phyloP scores from a whole-genome alignment of 2,329 filamentous ascomycete species.

The Aspergillus sojae region DNA sequence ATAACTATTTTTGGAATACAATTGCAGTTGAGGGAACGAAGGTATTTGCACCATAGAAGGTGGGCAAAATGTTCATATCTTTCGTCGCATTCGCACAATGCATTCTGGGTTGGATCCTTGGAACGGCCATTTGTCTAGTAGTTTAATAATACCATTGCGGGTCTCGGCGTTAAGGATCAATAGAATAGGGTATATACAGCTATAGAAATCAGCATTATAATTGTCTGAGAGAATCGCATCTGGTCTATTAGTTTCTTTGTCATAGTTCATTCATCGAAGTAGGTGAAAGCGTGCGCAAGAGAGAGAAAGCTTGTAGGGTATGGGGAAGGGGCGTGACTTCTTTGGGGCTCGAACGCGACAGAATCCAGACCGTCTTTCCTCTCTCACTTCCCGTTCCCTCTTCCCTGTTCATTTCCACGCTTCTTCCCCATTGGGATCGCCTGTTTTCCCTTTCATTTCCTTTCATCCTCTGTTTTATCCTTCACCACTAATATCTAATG shows the following conservation, averaged over 20 bases:
- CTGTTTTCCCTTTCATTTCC: not conserved
- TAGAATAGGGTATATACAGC: not conserved
- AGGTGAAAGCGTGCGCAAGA: not conserved
- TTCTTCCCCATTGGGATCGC: not conserved
- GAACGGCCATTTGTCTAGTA: not conserved
- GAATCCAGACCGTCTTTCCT: slow-evolving; percentile 3
- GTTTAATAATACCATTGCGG: not conserved
- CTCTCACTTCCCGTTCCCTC: slow-evolving; percentile 10
- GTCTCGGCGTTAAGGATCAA: not conserved
- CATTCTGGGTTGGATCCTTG: not conserved
- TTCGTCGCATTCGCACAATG: not conserved
- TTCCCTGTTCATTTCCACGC: slow-evolving; percentile 1
- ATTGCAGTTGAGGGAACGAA: not conserved
- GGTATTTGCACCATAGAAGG: not conserved
- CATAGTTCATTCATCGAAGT: not conserved
- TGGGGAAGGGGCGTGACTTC: slow-evolving; percentile 1
- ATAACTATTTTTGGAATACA: not conserved
- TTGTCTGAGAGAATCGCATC: not conserved
- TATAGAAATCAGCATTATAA: not conserved
- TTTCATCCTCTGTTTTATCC: not conserved
- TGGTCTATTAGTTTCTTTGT: not conserved
- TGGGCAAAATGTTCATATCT: not conserved
- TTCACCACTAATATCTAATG: not conserved
- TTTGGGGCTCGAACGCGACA: not conserved
- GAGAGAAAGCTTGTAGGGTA: not conserved